phyloP scores from a whole-genome alignment of 225 moss, liverwort and hornwort species.

The Ulota crispa region DNA sequence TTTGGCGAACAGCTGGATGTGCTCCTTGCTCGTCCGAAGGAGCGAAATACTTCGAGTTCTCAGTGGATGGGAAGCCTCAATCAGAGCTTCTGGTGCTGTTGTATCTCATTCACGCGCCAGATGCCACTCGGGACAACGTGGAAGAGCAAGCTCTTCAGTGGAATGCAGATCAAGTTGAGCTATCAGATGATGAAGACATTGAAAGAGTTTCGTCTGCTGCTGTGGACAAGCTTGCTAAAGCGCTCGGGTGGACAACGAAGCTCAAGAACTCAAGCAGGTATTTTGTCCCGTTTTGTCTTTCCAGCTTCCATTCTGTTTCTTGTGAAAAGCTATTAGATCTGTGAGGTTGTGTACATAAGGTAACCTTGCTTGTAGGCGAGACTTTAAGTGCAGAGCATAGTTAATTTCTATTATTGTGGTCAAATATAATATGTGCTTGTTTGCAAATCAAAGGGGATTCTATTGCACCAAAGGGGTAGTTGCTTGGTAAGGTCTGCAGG shows the following conservation, averaged over 20 bases:
- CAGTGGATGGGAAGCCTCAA: slow-evolving; percentile 67
- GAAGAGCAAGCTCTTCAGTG: slow-evolving; percentile 27
- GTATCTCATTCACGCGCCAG: slow-evolving; percentile 61
- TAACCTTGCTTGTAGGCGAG: background rate
- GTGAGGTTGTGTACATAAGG: background rate
- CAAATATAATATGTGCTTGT: background rate
- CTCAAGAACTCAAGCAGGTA: slow-evolving; percentile 30
- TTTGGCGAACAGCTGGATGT: slow-evolving; percentile 72
- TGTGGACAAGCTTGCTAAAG: slow-evolving; percentile 42
- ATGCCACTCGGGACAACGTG: slow-evolving; percentile 43
- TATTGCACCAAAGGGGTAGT: background rate
- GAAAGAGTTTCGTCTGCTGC: slow-evolving; percentile 40
- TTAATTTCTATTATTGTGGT: background rate
- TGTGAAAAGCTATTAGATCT: background rate
- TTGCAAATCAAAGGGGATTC: background rate
- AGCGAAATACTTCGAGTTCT: slow-evolving; percentile 75
- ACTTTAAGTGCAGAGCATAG: background rate
- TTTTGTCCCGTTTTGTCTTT: background rate
- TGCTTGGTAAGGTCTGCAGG: background rate
- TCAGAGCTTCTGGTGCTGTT: slow-evolving; percentile 68
- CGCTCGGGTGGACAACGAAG: slow-evolving; percentile 39
- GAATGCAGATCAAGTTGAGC: slow-evolving; percentile 24
- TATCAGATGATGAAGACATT: slow-evolving; percentile 32
- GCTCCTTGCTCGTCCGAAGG: slow-evolving; percentile 61
- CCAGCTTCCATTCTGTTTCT: background rate